Base-by-base conservation (phyloP, 306 rosid genomes). In the Ochetophila trinervis region DNA sequence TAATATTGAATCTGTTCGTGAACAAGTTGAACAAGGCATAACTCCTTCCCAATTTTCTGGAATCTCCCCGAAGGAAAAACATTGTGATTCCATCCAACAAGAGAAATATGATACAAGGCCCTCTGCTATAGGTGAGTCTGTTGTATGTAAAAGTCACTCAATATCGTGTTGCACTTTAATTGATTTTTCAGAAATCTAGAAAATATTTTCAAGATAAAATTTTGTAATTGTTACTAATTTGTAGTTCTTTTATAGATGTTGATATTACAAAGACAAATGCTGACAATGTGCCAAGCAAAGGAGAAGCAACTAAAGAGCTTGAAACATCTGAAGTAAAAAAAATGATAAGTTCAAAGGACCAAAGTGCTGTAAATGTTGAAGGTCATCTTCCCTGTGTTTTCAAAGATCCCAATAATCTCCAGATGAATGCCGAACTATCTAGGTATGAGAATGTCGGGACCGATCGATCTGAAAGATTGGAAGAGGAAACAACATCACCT, bases 401-500 rank as follows among this genome's bases (percentile, higher is more conserved):
- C 50, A 63, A 70, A 69, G 84, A 67, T 62, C 76, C 60, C 30
- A 54, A 37, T 51, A 35, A 50, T 48, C 71, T 47, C 10, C 67
- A 48, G 51, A 76, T 67, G 66, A 57, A 68, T 58, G 51, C 57
- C 15, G 7, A 40, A 32, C 63, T 55, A 40, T 55, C 74, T 63
- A 48, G 24, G 54, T 19, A 52, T 36, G 72, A 56, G 70, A 81
- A 69, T 64, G 34, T 53, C 14, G 79, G 72, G 72, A 62, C 63
- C 53, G 71, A 19, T 57, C 64, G 49, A 53, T 65, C 52, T 49
- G 65, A 53, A 66, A 57, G 65, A 73, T 60, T 80, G 24, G 73
- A 49, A 68, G 84, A 69, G 65, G 82, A 73, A 74, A 77, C 50
- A 79, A 72, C 73, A 55, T 47, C 67, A 50, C 42, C 77, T 37